Evolutionary conservation across 768 basidiomycete species (phyloP), one percentile per base, ranked within the genome.

Genomic region (Neoboletus magnificus): DNA sequence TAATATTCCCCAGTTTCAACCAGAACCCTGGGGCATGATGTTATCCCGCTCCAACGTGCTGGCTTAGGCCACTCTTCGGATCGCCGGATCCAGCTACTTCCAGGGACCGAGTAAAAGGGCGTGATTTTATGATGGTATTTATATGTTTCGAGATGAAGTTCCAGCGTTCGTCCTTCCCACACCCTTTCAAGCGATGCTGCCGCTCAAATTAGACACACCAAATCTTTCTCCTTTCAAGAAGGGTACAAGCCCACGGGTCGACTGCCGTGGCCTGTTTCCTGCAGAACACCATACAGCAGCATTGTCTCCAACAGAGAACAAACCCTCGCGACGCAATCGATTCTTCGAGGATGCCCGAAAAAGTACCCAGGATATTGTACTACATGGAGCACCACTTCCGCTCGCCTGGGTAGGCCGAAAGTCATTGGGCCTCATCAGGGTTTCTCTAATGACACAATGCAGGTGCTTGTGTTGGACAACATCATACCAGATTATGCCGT

Each of bases 401-500:
- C 62, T 69, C 12, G 43, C 44, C 22, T 69, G 68, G 68, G 68
- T 71, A 41, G 22, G 67, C 54, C 41, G n/a, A n/a, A n/a, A 10
- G 16, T 29, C 32, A 5, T 23, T 23, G 22, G 1, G 13, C 23
- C 10, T 35, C 20, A n/a, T 27, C 22, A 8, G 9, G 2, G 36
- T 32, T 23, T 36, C 20, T 46, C 33, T 40, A 23, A 39, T 22
- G 20, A 40, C 39, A 4, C 1, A n/a, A 5, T 15, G 6, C 40
- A 71, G 68, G 59, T 69, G 8, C 57, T 69, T 8, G 59, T 69
- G 37, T 43, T 33, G 8, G 69, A 69, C 33, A 69, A 71, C 30
- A 36, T 62, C 12, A 65, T 69, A 47, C 68, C 68, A 10, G 65
- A 67, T 45, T 48, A 69, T 55, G 69, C 69, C 11, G 59, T 69